A percentile compares a stretch with the other conserved stretches of the same genome.
Conservation (phyloP, 805 yeast genomes). For the Hermanozyma aechmeae region DNA sequence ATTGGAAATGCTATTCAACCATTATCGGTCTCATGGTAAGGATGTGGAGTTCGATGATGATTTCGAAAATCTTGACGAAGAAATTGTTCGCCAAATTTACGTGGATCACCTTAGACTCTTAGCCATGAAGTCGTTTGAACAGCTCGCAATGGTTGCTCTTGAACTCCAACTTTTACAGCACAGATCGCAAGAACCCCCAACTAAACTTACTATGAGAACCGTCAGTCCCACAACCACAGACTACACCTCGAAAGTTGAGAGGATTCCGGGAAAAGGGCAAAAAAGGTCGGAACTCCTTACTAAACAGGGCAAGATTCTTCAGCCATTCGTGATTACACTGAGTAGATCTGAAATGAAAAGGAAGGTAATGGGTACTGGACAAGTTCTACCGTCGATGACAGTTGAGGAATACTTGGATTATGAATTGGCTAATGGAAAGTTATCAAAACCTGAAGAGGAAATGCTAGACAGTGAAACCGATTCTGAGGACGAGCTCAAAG, state of each 20-base stretch:
- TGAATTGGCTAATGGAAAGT: conserved; percentile 79
- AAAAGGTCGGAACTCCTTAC: conserved; percentile 38
- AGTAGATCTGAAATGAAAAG: conserved; percentile 46
- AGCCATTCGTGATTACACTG: conserved; percentile 70
- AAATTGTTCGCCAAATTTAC: conserved; percentile 19
- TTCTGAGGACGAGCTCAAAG: conserved; percentile 60
- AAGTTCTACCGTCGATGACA: conserved; percentile 85
- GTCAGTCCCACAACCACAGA: conserved; percentile 24
- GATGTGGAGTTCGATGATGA: conserved; percentile 7
- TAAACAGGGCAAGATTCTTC: conserved; percentile 65
- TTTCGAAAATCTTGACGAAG: conserved; percentile 1
- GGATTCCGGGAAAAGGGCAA: conserved; percentile 24
- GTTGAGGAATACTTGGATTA: conserved; percentile 86
- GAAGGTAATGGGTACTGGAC: conserved; percentile 86
- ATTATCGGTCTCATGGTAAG: no score
- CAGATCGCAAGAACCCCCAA: conserved; percentile 17
- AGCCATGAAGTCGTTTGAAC: conserved; percentile 43
- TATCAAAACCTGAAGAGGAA: conserved; percentile 38
- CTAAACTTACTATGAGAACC: conserved; percentile 1
- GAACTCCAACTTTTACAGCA: conserved; percentile 57
- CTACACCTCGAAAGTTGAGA: conserved; percentile 60
- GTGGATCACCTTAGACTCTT: conserved; percentile 45
- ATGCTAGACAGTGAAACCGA: conserved; percentile 50
- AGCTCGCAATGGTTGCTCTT: conserved; percentile 50
- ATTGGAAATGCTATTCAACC: no score